A percentile compares a stretch with the other conserved stretches of the same genome.
Evolutionary conservation across 108 stramenopile genomes (phyloP).

Genomic region (Phaeodactylum tricornutum): DNA sequence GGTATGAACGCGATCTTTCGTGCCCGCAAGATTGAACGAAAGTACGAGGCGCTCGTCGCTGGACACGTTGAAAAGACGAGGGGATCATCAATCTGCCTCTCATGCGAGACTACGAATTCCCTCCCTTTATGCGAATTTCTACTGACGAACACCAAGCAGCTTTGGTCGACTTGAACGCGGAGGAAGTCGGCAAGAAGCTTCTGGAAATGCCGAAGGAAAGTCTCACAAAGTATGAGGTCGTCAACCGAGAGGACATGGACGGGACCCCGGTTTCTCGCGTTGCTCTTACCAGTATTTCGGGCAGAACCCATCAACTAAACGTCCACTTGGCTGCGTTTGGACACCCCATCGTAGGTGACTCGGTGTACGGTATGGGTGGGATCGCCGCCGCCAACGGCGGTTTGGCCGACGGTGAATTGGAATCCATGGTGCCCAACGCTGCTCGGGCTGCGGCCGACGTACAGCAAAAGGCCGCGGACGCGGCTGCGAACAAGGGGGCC

Average conservation of each 20-base stretch:
- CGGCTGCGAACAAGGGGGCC: constrained; percentile 20
- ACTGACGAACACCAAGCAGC: constrained; percentile 68
- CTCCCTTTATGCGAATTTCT: constrained; percentile 74
- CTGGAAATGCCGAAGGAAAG: constrained; percentile 66
- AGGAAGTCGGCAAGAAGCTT: constrained; percentile 51
- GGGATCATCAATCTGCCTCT: constrained; percentile 64
- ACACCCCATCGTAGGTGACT: constrained; percentile 83
- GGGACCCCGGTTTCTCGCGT: constrained; percentile 70
- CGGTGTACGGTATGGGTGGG: constrained; percentile 64
- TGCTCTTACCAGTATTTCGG: constrained; percentile 60
- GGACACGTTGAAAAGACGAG: constrained; percentile 57
- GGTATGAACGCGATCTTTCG: constrained; percentile 61
- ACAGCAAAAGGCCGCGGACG: constrained; percentile 35
- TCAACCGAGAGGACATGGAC: constrained; percentile 44
- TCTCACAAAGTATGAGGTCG: constrained; percentile 60
- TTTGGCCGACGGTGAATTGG: constrained; percentile 38
- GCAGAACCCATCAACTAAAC: constrained; percentile 82
- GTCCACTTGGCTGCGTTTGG: constrained; percentile 82
- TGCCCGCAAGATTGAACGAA: constrained; percentile 52
- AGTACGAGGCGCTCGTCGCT: constrained; percentile 72
- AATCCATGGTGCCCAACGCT: constrained; percentile 30
- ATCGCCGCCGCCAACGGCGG: constrained; percentile 70
- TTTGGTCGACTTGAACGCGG: constrained; percentile 38
- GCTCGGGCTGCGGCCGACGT: constrained; percentile 42
- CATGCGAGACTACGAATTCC: constrained; percentile 72